phyloP scores from a whole-genome alignment of 805 yeast genomes.

The Tetrapisispora namnaoensis region DNA sequence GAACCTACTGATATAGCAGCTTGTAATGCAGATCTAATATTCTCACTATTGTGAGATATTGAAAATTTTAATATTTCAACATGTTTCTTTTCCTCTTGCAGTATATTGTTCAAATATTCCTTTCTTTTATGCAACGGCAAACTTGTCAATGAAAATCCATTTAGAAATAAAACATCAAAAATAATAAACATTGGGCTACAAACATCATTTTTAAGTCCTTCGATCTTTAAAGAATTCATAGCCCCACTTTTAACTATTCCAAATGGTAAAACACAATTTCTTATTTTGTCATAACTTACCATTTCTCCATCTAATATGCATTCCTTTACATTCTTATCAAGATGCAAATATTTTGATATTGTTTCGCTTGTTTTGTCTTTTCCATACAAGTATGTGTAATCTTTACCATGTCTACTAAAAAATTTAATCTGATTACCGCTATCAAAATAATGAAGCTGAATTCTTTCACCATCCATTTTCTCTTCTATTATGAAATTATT shows the following conservation, averaged over 20 bases:
- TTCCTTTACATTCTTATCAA: constrained; percentile 30
- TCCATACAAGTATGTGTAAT: constrained; percentile 66
- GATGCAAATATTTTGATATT: constrained; percentile 41
- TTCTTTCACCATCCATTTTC: constrained; percentile 88
- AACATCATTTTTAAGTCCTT: constrained; percentile 31
- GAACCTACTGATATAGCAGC: constrained; percentile 51
- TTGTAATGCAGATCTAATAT: constrained; percentile 47
- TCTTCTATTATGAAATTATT: constrained; percentile 67
- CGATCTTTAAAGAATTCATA: constrained; percentile 38
- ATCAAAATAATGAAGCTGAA: constrained; percentile 59
- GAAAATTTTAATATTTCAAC: constrained; percentile 40
- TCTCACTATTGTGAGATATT: constrained; percentile 36
- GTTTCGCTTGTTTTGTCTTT: constrained; percentile 39
- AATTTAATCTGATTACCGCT: constrained; percentile 30
- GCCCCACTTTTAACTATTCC: constrained; percentile 72
- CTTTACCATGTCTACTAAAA: constrained; percentile 57
- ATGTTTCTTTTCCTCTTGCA: constrained; percentile 33
- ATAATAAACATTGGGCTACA: constrained; percentile 49
- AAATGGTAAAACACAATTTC: constrained; percentile 56
- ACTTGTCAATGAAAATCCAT: constrained; percentile 52
- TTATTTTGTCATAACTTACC: constrained; percentile 70
- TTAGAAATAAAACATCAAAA: constrained; percentile 65
- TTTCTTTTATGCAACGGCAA: constrained; percentile 50
- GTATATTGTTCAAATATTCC: constrained; percentile 35
- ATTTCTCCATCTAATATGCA: constrained; percentile 78